Percentiles rank a stretch among this genome's conserved stretches.
These are phyloP conservation scores for Ganoderma resinaceum DNA, from an alignment of 1,284 basidiomycete genomes.

Conservation along the genomic window DNA sequence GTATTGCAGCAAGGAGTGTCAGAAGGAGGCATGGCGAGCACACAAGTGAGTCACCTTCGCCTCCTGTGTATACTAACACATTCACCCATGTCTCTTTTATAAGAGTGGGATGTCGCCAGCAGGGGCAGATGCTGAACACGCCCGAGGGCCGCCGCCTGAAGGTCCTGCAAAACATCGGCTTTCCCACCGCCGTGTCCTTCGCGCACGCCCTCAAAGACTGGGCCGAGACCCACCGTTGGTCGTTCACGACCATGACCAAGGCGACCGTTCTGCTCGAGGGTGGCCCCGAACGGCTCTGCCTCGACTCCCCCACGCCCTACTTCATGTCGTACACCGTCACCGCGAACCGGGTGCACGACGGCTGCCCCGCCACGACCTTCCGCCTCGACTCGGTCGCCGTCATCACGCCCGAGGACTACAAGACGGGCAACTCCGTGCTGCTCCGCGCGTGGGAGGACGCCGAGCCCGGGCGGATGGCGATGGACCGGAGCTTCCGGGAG, in stretches of 20 bases:
- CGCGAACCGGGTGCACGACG: background rate
- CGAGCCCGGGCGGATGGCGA: constrained; percentile 8
- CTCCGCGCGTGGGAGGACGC: constrained; percentile 9
- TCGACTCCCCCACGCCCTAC: constrained; percentile 2
- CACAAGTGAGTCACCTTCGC: constrained; percentile 13
- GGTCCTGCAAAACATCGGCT: constrained; percentile 1
- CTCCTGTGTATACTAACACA: background rate
- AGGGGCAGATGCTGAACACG: background rate
- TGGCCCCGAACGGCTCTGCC: constrained; percentile 6
- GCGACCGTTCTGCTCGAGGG: constrained; percentile 4
- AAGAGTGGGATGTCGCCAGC: constrained; percentile 8
- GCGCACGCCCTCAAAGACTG: constrained; percentile 11
- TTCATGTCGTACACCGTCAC: constrained; percentile 2
- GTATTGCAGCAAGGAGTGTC: constrained; percentile 22
- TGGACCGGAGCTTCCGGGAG: constrained; percentile 6
- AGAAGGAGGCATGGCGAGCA: constrained; percentile 14
- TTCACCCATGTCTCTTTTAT: background rate
- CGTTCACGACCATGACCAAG: constrained; percentile 14
- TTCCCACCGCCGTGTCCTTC: constrained; percentile 4
- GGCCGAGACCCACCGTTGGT: constrained; percentile 14
- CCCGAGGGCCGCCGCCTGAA: constrained; percentile 7
- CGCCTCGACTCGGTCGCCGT: background rate
- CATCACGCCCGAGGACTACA: background rate
- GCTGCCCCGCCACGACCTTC: constrained; percentile 7
- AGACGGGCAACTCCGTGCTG: background rate